Conservation (phyloP, 2,329 filamentous ascomycete species). For the Cercospora sojina region DNA sequence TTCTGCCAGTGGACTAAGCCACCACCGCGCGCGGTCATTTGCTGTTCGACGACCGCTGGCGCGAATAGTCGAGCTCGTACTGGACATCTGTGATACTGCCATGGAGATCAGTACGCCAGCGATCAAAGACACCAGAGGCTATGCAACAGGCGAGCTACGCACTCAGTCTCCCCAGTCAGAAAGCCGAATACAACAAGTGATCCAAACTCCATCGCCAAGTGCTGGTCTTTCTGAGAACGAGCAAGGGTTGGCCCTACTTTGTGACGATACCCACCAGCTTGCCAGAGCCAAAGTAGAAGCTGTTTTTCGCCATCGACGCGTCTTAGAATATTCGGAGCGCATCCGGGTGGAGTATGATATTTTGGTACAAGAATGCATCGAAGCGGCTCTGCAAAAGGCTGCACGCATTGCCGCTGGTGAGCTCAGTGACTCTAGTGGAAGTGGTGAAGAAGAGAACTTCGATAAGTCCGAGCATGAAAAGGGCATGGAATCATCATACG, state of each 20-base stretch:
- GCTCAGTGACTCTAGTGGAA: slow-evolving; percentile 69
- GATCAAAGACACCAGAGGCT: slow-evolving; percentile 76
- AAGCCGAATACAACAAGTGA: slow-evolving; percentile 85
- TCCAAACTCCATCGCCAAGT: slow-evolving; percentile 95
- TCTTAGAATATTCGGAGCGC: slow-evolving; percentile 93
- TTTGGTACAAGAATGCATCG: slow-evolving; percentile 91
- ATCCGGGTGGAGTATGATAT: slow-evolving; percentile 92
- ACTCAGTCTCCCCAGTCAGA: slow-evolving; percentile 96
- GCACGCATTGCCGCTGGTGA: slow-evolving; percentile 82
- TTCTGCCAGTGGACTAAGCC: slow-evolving; percentile 67
- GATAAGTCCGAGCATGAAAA: slow-evolving; percentile 28
- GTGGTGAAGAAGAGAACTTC: slow-evolving; percentile 28
- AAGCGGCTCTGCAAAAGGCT: slow-evolving; percentile 86
- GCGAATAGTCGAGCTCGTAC: slow-evolving; percentile 87
- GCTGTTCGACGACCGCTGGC: slow-evolving; percentile 85
- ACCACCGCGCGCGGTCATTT: slow-evolving; percentile 80
- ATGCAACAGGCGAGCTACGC: slow-evolving; percentile 71
- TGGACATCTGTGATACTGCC: slow-evolving; percentile 93
- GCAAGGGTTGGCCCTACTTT: slow-evolving; percentile 82
- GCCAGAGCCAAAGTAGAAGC: slow-evolving; percentile 89
- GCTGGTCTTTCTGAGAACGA: slow-evolving; percentile 90
- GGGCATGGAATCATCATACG: slow-evolving; percentile 11
- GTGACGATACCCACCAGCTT: slow-evolving; percentile 81
- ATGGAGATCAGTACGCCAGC: slow-evolving; percentile 92
- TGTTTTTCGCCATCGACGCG: slow-evolving; percentile 83